phyloP scores from a whole-genome alignment of 345 rosid genomes.

The Linum trigynum region DNA sequence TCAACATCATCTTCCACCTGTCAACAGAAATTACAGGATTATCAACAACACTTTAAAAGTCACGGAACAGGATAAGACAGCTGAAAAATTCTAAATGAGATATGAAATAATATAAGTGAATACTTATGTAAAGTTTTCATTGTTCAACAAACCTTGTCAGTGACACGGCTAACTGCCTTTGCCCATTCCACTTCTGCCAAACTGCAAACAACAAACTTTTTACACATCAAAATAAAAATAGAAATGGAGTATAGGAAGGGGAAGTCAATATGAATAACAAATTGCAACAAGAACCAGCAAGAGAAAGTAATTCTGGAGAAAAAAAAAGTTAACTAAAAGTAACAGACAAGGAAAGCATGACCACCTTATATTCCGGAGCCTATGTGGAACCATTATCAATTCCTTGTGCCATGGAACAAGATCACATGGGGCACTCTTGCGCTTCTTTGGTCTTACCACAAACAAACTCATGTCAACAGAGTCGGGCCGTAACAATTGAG shows the following conservation, averaged over 20 bases:
- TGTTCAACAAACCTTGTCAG: slow-evolving; percentile 55
- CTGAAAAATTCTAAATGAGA: background rate
- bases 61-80: background rate
- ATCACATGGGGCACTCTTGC: slow-evolving; percentile 46
- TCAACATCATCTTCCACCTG: slow-evolving; percentile 62
- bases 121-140: background rate
- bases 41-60: slow-evolving; percentile 9
- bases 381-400: slow-evolving; percentile 29
- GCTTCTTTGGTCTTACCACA: slow-evolving; percentile 46
- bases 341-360: slow-evolving; percentile 1
- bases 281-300: background rate
- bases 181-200: slow-evolving; percentile 67
- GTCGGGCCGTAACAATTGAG: slow-evolving; percentile 30
- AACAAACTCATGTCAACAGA: slow-evolving; percentile 24
- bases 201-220: slow-evolving; percentile 33
- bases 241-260: background rate
- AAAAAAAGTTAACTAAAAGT: background rate
- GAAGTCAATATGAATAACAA: background rate
- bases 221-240: background rate
- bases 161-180: slow-evolving; percentile 41
- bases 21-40: slow-evolving; percentile 14
- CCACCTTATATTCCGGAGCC: slow-evolving; percentile 60
- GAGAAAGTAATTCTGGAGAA: background rate
- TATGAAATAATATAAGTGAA: background rate
- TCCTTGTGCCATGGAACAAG: slow-evolving; percentile 63